Conservation (phyloP, 768 basidiomycete genomes). For the Amanita rubescens region DNA sequence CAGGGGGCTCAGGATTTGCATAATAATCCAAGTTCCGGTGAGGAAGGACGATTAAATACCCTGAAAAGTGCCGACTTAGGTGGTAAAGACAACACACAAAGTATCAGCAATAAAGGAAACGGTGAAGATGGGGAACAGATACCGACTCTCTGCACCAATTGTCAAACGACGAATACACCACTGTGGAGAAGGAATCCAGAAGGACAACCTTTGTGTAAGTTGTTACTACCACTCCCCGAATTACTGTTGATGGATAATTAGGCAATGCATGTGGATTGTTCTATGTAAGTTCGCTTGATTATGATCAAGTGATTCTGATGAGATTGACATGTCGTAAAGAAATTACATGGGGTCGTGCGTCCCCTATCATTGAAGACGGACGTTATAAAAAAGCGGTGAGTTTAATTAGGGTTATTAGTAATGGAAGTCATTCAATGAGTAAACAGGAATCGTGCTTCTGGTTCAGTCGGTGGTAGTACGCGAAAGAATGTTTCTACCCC, state of each 20-base stretch:
- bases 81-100: background rate
- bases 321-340: constrained; percentile 37
- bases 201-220: constrained; percentile 84
- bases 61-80: background rate
- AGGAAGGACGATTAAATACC: constrained; percentile 18
- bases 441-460: constrained; percentile 73
- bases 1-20: constrained; percentile 50
- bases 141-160: constrained; percentile 89
- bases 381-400: constrained; percentile 91
- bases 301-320: constrained; percentile 1
- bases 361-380: constrained; percentile 95
- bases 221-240: constrained; percentile 3
- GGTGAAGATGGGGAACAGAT: constrained; percentile 59
- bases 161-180: constrained; percentile 92
- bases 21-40: constrained; percentile 45
- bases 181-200: constrained; percentile 91
- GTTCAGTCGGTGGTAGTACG: constrained; percentile 54
- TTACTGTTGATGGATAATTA: constrained; percentile 20
- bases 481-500: constrained; percentile 56
- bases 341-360: constrained; percentile 92
- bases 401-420: background rate
- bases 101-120: constrained; percentile 8
- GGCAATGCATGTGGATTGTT: constrained; percentile 92
- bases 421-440: background rate
- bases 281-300: constrained; percentile 53